Percentiles rank a stretch among this genome's conserved stretches.
Evolutionary conservation across 495 filamentous ascomycete genomes (phyloP).

Genomic region (Astrocystis sublimbata): DNA sequence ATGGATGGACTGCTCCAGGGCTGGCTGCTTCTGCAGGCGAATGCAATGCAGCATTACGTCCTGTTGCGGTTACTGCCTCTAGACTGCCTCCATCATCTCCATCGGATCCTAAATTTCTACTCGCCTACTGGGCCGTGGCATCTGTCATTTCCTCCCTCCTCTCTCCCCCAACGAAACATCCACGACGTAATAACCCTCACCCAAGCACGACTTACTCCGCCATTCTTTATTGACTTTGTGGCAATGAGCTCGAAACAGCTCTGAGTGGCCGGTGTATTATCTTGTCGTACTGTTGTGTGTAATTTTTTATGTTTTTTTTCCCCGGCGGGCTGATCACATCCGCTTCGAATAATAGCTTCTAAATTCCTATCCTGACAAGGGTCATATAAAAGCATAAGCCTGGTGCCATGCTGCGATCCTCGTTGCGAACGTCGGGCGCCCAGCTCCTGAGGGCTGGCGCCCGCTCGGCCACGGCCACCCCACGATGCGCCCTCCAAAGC

Average conservation of each 20-base stretch:
- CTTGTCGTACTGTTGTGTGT: conserved; percentile 21
- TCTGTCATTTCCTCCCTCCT: conserved; percentile 5
- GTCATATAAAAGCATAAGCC: conserved; percentile 31
- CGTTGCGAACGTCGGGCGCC: conserved; percentile 49
- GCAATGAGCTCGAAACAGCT: conserved; percentile 19
- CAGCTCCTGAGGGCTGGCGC: conserved; percentile 54
- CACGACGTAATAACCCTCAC: conserved; percentile 9
- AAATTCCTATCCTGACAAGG: neutral
- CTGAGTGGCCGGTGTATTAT: conserved; percentile 17
- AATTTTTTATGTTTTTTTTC: conserved; percentile 17
- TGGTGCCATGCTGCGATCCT: conserved; percentile 55
- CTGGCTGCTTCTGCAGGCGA: too few species aligned
- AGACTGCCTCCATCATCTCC: too few species aligned
- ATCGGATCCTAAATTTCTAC: conserved; percentile 6
- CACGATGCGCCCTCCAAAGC: conserved; percentile 48
- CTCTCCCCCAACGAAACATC: neutral
- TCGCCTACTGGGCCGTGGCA: neutral
- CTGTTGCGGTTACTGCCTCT: neutral
- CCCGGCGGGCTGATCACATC: conserved; percentile 8
- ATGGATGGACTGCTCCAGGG: too few species aligned
- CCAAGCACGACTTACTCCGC: conserved; percentile 54
- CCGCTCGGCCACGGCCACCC: conserved; percentile 34
- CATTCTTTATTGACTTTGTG: conserved; percentile 43
- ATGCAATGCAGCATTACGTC: neutral
- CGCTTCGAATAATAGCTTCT: conserved; percentile 23